Evolutionary conservation across 2,329 filamentous ascomycete species (phyloP), one percentile per base, ranked within the genome.

Genomic region (Cladophialophora psammophila): DNA sequence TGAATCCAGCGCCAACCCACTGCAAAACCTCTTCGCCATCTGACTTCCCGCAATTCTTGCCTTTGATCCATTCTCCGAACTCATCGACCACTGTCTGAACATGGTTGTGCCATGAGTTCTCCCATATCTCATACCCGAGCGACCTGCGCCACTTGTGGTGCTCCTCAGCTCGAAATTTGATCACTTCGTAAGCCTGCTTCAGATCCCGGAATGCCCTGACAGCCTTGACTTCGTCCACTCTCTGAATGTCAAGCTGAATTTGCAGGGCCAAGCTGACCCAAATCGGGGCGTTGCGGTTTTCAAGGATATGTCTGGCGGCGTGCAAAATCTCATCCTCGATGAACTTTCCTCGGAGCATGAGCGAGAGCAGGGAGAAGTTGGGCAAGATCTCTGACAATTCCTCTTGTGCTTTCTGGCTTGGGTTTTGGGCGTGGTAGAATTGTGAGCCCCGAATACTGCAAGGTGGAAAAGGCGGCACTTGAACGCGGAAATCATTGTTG

Each of bases 251-350:
- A 15, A 53, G 31, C 59, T 61, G 59, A 15, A 61, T 35, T 38
- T 61, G 45, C 6, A 61, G 48, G 3, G 59, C 59, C 10, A 61
- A 53, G 35, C 42, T 61, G 42, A 61, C 59, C 59, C 59, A 61
- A 12, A 61, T 20, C 2, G 45, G 45, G 42, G 36, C 45, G 18
- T 36, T 53, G 26, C 31, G 59, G 20, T 61, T 61, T 20, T 61
- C 59, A 20, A 53, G 34, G 20, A 61, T 48, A 38, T 61, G 59
- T 15, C 59, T 31, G 32, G 59, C 42, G 12, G 59, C 59, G 32
- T 53, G 59, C 12, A 61, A 31, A 18, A 61, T 61, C 42, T 61
- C 59, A 38, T 61, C 59, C n/a, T 61, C 59, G 18, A 60, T 42
- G 34, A 61, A 61, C 12, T 20, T 20, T 5, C 45, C 34, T 32